These are phyloP conservation scores for Amanita phalloides DNA, from an alignment of 768 basidiomycete species.

Conservation along the genomic window DNA sequence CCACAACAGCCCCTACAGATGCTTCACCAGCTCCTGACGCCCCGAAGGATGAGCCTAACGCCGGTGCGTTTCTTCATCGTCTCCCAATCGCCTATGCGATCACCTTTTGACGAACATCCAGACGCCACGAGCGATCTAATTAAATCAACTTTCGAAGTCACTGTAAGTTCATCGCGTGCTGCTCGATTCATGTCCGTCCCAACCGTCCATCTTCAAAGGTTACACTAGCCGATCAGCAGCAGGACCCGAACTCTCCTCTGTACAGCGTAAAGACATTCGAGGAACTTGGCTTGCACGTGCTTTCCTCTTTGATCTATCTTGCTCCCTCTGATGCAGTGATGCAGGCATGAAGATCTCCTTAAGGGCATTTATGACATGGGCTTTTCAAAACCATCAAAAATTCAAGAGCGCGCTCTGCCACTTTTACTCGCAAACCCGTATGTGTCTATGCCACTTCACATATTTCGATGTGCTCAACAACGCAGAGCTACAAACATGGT, in stretches of 20 bases:
- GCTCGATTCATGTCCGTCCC: slow-evolving; percentile 7
- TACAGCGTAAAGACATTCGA: slow-evolving; percentile 93
- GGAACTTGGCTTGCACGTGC: slow-evolving; percentile 82
- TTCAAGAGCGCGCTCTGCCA: slow-evolving; percentile 94
- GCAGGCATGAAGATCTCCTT: slow-evolving; percentile 74
- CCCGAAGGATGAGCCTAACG: slow-evolving; percentile 13
- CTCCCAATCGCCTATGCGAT: not conserved
- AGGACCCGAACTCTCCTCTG: slow-evolving; percentile 90
- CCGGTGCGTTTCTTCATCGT: slow-evolving; percentile 10
- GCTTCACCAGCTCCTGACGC: not conserved
- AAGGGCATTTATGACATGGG: slow-evolving; percentile 94
- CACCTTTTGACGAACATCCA: slow-evolving; percentile 6
- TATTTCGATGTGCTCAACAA: not conserved
- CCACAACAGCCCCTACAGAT: not conserved
- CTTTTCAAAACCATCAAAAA: slow-evolving; percentile 97
- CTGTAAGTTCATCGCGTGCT: slow-evolving; percentile 31
- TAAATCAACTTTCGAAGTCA: slow-evolving; percentile 75
- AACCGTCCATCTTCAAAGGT: slow-evolving; percentile 39
- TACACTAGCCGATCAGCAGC: slow-evolving; percentile 93
- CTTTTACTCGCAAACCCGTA: slow-evolving; percentile 86
- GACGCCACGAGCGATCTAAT: slow-evolving; percentile 47
- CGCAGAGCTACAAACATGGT: slow-evolving; percentile 97
- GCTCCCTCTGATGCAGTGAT: not conserved
- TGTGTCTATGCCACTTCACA: slow-evolving; percentile 15
- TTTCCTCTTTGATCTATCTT: not conserved